Evolutionary conservation across 2,329 filamentous ascomycete species (phyloP), one percentile per base, ranked within the genome.

Genomic region (Spiromastix sp.): DNA sequence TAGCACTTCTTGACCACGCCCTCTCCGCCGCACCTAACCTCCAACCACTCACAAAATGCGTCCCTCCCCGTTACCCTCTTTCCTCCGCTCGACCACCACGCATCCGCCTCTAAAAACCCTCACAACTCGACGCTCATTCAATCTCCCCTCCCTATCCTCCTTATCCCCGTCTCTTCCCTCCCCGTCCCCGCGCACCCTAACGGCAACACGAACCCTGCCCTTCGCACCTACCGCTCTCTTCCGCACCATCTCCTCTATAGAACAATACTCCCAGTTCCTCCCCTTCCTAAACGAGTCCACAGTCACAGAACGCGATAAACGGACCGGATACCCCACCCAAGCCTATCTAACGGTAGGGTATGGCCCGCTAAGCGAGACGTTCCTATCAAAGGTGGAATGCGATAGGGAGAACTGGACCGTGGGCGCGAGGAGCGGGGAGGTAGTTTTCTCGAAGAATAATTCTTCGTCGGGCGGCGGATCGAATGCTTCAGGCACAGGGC

Each of bases 271-370:
- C 24, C 58, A 68, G 45, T 98, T 96, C 68, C 75, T 98, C n/a
- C 91, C 91, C 8, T 95, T 93, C 71, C 93, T 89, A 63, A 72
- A 75, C 28, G 68, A 68, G 30, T 87, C 83, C 24, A 72, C 69
- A 41, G 85, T 96, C 26, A 94, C 85, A 2, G 68, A 70, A 39
- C 85, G 81, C 72, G 80, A 83, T 5, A 61, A 40, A 4, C 40
- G 30, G 49, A 66, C 55, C 17, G 52, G 61, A 2, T 60, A 61
- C 37, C 91, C 91, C 0, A 71, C 77, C 18, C 72, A 79, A 43
- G 91, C 85, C 10, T 79, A 81, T 51, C 68, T 98, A 9, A 81
- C 79, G 6, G 77, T 93, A 21, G 91, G 91, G 45, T 96, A 85
- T 74, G 82, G 82, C 18, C 77, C 76, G 11, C 72, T 94, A 46